These are phyloP conservation scores for Dryadomyces quercus-mongolicae DNA, from an alignment of 2,329 filamentous ascomycete genomes.

Conservation along the genomic window DNA sequence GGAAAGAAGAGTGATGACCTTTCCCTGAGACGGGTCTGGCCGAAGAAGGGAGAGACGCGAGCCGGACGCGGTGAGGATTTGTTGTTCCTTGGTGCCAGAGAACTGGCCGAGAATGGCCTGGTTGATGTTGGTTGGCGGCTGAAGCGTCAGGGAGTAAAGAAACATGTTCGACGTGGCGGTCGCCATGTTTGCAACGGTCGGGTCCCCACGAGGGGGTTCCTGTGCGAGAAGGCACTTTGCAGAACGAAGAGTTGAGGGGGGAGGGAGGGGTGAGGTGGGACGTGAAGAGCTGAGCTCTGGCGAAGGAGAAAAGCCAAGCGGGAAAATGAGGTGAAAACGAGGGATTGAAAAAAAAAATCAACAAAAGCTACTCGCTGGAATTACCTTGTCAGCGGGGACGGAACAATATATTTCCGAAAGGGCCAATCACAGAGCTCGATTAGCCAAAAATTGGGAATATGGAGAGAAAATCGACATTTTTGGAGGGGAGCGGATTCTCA, in stretches of 20 bases:
- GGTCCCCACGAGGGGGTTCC: conserved; percentile 26
- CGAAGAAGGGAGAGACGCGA: conserved; percentile 81
- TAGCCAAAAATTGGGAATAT: not conserved
- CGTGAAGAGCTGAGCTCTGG: too few relatives aligned
- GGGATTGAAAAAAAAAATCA: conserved; percentile 9
- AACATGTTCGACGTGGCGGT: conserved; percentile 92
- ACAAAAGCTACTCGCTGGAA: conserved; percentile 1
- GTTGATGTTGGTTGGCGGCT: conserved; percentile 78
- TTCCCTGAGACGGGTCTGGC: conserved; percentile 74
- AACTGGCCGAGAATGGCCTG: conserved; percentile 93
- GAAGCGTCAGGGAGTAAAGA: conserved; percentile 93
- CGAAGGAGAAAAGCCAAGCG: not conserved
- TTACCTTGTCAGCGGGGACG: conserved; percentile 3
- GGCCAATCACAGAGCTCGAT: conserved; percentile 10
- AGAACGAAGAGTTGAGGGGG: conserved; percentile 16
- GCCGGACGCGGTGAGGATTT: conserved; percentile 88
- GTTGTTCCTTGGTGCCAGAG: conserved; percentile 90
- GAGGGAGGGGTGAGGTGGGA: not conserved
- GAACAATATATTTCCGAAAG: conserved; percentile 8
- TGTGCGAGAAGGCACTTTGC: conserved; percentile 8
- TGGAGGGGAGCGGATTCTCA: not conserved
- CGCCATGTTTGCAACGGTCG: conserved; percentile 58
- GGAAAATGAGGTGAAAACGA: not conserved
- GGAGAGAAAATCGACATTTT: not conserved
- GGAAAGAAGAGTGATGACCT: conserved; percentile 73